These are phyloP conservation scores for Moricandia arvensis DNA, from an alignment of 345 rosid genomes.

Conservation along the genomic window DNA sequence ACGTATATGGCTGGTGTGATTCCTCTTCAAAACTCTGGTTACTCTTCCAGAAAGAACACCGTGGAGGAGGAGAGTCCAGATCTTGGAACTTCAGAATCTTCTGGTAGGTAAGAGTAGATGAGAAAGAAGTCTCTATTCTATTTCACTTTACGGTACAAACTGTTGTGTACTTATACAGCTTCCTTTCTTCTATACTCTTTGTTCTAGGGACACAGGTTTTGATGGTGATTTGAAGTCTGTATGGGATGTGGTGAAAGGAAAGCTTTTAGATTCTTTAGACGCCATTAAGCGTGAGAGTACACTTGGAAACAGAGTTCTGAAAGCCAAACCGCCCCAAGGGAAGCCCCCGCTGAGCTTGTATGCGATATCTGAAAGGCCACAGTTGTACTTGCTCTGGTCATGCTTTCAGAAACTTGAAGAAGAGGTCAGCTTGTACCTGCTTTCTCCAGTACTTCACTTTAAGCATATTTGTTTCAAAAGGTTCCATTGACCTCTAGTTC, in stretches of 20 bases:
- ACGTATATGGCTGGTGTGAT: constrained; percentile 83
- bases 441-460: constrained; percentile 22
- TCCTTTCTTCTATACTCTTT: constrained; percentile 32
- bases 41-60: constrained; percentile 33
- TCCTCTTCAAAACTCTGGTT: constrained; percentile 48
- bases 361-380: constrained; percentile 70
- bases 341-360: constrained; percentile 60
- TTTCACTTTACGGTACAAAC: constrained; percentile 4
- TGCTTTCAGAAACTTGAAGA: constrained; percentile 68
- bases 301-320: constrained; percentile 44
- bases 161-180: neutral
- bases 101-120: constrained; percentile 93
- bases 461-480: neutral
- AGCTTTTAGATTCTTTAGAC: constrained; percentile 70
- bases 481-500: neutral
- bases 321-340: constrained; percentile 44
- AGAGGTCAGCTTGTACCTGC: constrained; percentile 62
- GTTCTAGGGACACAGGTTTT: constrained; percentile 42
- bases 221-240: constrained; percentile 40
- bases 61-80: constrained; percentile 35
- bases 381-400: constrained; percentile 70
- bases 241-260: constrained; percentile 67
- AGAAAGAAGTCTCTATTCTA: neutral
- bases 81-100: constrained; percentile 46
- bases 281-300: constrained; percentile 43